Evolutionary conservation across 306 rosid species (phyloP).

Genomic region (Casuarina glauca): DNA sequence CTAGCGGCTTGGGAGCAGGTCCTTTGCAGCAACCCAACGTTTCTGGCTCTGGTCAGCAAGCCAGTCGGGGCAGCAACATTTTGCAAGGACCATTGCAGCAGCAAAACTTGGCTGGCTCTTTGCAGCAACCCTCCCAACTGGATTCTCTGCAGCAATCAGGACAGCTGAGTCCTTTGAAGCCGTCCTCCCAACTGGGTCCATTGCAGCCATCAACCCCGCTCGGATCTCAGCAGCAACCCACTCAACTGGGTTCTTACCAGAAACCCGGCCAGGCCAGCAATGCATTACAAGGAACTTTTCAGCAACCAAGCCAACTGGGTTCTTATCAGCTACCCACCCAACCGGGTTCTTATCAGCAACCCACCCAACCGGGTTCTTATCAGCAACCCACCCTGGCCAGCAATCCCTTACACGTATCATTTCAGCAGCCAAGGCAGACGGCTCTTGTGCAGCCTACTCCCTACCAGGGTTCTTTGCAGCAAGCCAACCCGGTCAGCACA

Average conservation of each 20-base stretch:
- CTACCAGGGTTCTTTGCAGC: neutral
- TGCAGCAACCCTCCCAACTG: neutral
- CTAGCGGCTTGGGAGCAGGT: conserved; percentile 27
- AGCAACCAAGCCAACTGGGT: conserved; percentile 28
- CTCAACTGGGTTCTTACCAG: neutral
- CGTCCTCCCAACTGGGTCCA: neutral
- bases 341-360: neutral
- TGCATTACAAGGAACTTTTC: conserved; percentile 22
- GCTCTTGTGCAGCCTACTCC: neutral
- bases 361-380: neutral
- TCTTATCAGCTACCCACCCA: conserved; percentile 40
- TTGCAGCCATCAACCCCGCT: neutral
- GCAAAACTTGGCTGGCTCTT: too few species aligned
- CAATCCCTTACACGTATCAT: neutral
- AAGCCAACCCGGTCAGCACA: neutral
- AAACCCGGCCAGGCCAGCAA: neutral
- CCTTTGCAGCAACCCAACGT: conserved; percentile 35
- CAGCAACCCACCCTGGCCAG: neutral
- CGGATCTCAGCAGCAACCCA: neutral
- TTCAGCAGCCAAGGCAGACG: neutral
- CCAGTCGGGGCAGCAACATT: neutral
- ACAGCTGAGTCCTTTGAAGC: neutral
- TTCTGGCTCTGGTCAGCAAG: conserved; percentile 1
- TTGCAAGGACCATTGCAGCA: neutral
- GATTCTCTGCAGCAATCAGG: neutral